Evolutionary conservation across 2,329 filamentous ascomycete species (phyloP).

Genomic region (Aquanectria penicillioides): DNA sequence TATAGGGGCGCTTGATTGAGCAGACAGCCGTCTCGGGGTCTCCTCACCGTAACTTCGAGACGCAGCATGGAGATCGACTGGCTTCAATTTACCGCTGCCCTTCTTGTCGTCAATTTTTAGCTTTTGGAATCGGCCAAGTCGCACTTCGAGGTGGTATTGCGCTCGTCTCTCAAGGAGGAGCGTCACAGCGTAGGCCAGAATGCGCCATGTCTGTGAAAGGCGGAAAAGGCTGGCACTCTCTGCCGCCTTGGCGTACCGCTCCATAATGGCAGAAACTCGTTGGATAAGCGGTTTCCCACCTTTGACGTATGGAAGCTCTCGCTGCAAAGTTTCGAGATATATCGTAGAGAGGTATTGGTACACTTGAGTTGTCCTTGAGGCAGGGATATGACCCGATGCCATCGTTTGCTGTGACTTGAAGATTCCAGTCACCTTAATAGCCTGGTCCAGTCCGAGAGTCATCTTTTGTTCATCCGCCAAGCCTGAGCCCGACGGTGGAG

Average conservation of each 20-base stretch:
- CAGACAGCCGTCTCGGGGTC: slow-evolving; percentile 48
- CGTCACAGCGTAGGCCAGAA: slow-evolving; percentile 65
- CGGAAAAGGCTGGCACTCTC: slow-evolving; percentile 67
- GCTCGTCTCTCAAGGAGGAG: slow-evolving; percentile 65
- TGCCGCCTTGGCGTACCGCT: slow-evolving; percentile 67
- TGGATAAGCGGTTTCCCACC: slow-evolving; percentile 53
- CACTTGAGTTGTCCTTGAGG: slow-evolving; percentile 58
- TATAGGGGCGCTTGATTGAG: slow-evolving; percentile 43
- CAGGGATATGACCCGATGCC: slow-evolving; percentile 67
- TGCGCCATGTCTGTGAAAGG: slow-evolving; percentile 72
- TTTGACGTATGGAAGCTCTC: slow-evolving; percentile 55
- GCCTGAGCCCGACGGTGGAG: slow-evolving; percentile 57
- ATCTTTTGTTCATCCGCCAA: slow-evolving; percentile 49
- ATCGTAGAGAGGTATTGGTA: slow-evolving; percentile 66
- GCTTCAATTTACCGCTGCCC: slow-evolving; percentile 38
- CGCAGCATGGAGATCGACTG: slow-evolving; percentile 37
- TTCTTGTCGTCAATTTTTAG: slow-evolving; percentile 45
- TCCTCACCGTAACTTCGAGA: slow-evolving; percentile 48
- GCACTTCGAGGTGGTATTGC: slow-evolving; percentile 64
- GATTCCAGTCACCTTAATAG: slow-evolving; percentile 65
- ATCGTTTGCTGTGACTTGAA: slow-evolving; percentile 71
- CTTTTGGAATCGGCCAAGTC: slow-evolving; percentile 54
- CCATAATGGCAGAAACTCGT: slow-evolving; percentile 61
- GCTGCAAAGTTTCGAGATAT: slow-evolving; percentile 65
- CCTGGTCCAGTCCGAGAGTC: slow-evolving; percentile 65